phyloP scores from a whole-genome alignment of 2,329 filamentous ascomycete genomes.

The Onygena corvina region DNA sequence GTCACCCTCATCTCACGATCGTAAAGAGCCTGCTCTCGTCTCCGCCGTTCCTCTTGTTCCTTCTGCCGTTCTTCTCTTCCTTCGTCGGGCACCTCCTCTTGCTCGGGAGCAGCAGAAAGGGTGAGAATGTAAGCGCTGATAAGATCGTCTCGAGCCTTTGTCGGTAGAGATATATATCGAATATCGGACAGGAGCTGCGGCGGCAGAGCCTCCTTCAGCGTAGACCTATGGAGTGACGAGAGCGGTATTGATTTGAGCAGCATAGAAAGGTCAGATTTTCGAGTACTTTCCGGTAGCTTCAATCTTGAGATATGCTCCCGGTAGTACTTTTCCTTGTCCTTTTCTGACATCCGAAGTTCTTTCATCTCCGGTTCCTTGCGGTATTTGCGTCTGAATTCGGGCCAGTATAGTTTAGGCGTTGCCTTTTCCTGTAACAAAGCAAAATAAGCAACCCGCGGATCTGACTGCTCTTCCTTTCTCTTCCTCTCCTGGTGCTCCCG shows the following conservation, averaged over 20 bases:
- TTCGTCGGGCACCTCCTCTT: constrained; percentile 26
- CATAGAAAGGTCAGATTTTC: constrained; percentile 36
- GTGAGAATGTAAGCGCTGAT: constrained; percentile 36
- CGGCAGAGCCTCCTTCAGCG: constrained; percentile 30
- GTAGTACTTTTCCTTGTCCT: constrained; percentile 39
- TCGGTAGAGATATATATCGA: constrained; percentile 33
- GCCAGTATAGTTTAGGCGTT: constrained; percentile 89
- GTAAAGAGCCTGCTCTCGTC: constrained; percentile 34
- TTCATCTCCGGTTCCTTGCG: constrained; percentile 67
- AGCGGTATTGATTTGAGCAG: constrained; percentile 35
- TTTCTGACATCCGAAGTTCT: constrained; percentile 34
- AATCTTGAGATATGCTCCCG: constrained; percentile 37
- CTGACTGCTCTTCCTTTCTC: constrained; percentile 63
- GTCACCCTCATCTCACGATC: constrained; percentile 34
- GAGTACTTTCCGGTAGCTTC: constrained; percentile 35
- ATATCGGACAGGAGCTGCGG: constrained; percentile 33
- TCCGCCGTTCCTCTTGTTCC: constrained; percentile 31
- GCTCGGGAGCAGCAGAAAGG: constrained; percentile 29
- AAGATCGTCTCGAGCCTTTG: constrained; percentile 30
- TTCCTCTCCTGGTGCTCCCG: constrained; percentile 58
- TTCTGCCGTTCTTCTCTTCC: constrained; percentile 28
- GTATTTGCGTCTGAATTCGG: constrained; percentile 87
- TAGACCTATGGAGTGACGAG: constrained; percentile 31
- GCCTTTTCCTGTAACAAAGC: constrained; percentile 69
- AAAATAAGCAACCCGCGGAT: constrained; percentile 73